A percentile compares a stretch with the other conserved stretches of the same genome.
Evolutionary conservation across 2,329 filamentous ascomycete species (phyloP).

Genomic region (Orbilia javanica): DNA sequence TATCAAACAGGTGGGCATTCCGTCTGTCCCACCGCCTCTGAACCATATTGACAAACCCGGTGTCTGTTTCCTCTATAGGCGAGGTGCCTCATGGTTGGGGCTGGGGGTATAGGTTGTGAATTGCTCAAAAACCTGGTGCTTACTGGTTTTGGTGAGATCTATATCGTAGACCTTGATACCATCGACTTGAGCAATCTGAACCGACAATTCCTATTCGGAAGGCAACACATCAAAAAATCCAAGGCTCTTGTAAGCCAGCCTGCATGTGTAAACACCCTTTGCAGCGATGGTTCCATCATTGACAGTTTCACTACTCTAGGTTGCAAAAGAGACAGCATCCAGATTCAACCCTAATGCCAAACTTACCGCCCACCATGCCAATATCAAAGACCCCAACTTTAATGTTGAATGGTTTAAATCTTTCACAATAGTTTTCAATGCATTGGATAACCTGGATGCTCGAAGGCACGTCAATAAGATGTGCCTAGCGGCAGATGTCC

Average conservation of each 20-base stretch:
- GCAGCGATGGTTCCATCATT: not conserved
- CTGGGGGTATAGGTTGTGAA: slow-evolving; percentile 97
- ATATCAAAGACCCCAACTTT: slow-evolving; percentile 92
- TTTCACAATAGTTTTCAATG: slow-evolving; percentile 93
- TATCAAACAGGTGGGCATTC: slow-evolving; percentile 74
- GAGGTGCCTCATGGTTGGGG: slow-evolving; percentile 91
- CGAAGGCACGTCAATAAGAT: slow-evolving; percentile 96
- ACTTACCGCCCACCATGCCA: slow-evolving; percentile 89
- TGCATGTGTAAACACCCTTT: slow-evolving; percentile 17
- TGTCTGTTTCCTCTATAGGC: slow-evolving; percentile 70
- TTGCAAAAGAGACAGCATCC: slow-evolving; percentile 90
- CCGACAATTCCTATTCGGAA: slow-evolving; percentile 94
- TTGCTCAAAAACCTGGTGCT: slow-evolving; percentile 95
- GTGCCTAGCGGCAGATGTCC: slow-evolving; percentile 91
- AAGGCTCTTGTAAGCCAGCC: slow-evolving; percentile 81
- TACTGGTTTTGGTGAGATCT: slow-evolving; percentile 89
- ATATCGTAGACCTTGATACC: slow-evolving; percentile 96
- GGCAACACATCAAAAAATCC: slow-evolving; percentile 97
- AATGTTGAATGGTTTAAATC: slow-evolving; percentile 86
- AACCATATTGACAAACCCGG: not conserved
- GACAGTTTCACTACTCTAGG: slow-evolving; percentile 68
- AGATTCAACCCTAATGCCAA: slow-evolving; percentile 90
- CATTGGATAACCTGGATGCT: slow-evolving; percentile 93
- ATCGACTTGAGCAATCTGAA: slow-evolving; percentile 98
- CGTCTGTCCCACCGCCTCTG: slow-evolving; percentile 12